Percentiles rank a stretch among this genome's conserved stretches.
phyloP scores from a whole-genome alignment of 257 asterid genomes.

The Solanum sparsipilum region DNA sequence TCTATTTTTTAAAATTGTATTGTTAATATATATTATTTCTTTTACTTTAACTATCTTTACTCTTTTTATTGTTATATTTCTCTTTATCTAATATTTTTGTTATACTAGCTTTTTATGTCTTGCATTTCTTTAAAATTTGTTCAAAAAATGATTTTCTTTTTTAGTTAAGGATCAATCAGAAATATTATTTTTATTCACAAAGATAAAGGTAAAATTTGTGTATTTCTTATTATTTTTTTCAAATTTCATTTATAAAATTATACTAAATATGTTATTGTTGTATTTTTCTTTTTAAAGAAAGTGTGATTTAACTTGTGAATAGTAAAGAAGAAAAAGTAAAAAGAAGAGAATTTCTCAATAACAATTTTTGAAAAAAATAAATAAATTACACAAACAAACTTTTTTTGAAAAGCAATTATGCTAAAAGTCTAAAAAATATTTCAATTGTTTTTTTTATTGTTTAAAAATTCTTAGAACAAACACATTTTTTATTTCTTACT shows the following conservation, averaged over 20 bases:
- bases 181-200: too few species aligned
- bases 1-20: neutral
- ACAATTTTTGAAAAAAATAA: neutral
- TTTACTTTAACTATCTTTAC: neutral
- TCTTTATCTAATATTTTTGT: neutral
- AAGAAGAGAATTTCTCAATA: neutral
- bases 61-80: too few species aligned
- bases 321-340: neutral
- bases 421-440: neutral
- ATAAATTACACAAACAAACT: neutral
- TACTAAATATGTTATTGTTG: neutral
- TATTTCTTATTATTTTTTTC: too few species aligned
- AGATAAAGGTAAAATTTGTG: too few species aligned
- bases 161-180: neutral
- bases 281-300: too few species aligned
- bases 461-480: too few species aligned
- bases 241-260: too few species aligned
- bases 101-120: neutral
- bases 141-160: neutral
- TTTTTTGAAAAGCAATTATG: neutral
- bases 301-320: neutral
- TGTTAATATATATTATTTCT: too few species aligned
- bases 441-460: neutral
- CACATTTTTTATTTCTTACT: too few species aligned
- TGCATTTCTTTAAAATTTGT: neutral